Conservation (phyloP, 1,284 basidiomycete genomes). For the Hymenochaete sp. region DNA sequence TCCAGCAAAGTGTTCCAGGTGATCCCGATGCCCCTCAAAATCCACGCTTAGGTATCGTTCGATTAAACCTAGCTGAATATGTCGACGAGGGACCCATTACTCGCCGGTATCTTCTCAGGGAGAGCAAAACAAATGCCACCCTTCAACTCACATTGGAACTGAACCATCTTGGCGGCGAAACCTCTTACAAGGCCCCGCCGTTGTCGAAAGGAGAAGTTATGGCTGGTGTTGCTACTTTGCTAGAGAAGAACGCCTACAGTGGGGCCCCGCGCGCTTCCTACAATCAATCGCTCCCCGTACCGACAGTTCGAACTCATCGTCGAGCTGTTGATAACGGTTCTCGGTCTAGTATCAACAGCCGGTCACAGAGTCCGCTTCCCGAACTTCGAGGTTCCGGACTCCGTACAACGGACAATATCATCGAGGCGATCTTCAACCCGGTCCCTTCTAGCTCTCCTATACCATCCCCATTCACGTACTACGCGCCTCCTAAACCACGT, state of each 20-base stretch:
- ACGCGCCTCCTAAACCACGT: conserved; percentile 21
- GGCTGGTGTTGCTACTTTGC: conserved; percentile 52
- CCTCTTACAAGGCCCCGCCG: conserved; percentile 50
- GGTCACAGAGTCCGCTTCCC: conserved; percentile 1
- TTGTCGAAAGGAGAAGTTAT: conserved; percentile 64
- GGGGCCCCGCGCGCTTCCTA: conserved; percentile 26
- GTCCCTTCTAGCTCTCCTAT: conserved; percentile 36
- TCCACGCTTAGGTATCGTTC: conserved; percentile 55
- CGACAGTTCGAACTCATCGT: not conserved
- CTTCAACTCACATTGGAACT: conserved; percentile 62
- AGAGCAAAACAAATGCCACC: conserved; percentile 74
- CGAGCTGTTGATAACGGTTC: conserved; percentile 6
- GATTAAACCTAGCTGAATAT: conserved; percentile 71
- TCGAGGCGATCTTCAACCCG: conserved; percentile 72
- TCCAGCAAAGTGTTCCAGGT: conserved; percentile 39
- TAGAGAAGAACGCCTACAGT: conserved; percentile 39
- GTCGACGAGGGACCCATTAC: conserved; percentile 54
- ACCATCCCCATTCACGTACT: conserved; percentile 54
- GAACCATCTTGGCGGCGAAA: conserved; percentile 47
- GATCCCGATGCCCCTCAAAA: conserved; percentile 45
- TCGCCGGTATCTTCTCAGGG: conserved; percentile 60
- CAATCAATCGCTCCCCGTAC: not conserved
- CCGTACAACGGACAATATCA: conserved; percentile 57
- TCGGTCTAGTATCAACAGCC: not conserved
- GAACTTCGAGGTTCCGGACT: conserved; percentile 5